A percentile compares a stretch with the other conserved stretches of the same genome.
Conservation (phyloP, 2,329 filamentous ascomycete species). For the Fusarium buharicum region DNA sequence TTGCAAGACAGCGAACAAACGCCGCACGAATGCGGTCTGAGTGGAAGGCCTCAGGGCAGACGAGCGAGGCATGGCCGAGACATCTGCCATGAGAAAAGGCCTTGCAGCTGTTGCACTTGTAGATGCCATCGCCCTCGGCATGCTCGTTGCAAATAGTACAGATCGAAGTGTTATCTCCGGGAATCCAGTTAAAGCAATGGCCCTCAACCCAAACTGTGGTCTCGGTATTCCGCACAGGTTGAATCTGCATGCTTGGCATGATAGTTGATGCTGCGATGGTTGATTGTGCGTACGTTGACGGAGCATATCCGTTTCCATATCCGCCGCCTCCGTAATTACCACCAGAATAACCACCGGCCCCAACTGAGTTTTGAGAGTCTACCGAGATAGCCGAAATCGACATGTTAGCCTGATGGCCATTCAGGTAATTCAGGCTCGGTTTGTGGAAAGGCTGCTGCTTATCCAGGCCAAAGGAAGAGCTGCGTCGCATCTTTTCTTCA, state of each 20-base stretch:
- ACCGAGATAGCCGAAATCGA: conserved; percentile 70
- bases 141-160: conserved; percentile 83
- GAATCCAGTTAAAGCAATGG: conserved; percentile 77
- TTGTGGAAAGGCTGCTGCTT: conserved; percentile 73
- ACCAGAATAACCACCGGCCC: conserved; percentile 58
- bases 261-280: conserved; percentile 86
- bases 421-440: conserved; percentile 79
- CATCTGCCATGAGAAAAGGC: conserved; percentile 68
- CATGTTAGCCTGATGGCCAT: conserved; percentile 68
- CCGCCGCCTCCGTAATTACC: conserved; percentile 11
- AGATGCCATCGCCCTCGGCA: conserved; percentile 76
- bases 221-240: conserved; percentile 81
- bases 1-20: conserved; percentile 73
- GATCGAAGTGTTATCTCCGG: conserved; percentile 66
- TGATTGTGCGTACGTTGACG: conserved; percentile 86
- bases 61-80: conserved; percentile 70
- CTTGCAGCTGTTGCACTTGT: conserved; percentile 75
- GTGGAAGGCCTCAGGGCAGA: conserved; percentile 71
- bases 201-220: conserved; percentile 86
- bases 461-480: conserved; percentile 90
- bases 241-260: conserved; percentile 85
- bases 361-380: conserved; percentile 75
- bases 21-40: conserved; percentile 70
- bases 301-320: conserved; percentile 72
- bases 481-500: conserved; percentile 83